Evolutionary conservation across 108 stramenopile genomes (phyloP).

Genomic region (Nannochloropsis oceanica): DNA sequence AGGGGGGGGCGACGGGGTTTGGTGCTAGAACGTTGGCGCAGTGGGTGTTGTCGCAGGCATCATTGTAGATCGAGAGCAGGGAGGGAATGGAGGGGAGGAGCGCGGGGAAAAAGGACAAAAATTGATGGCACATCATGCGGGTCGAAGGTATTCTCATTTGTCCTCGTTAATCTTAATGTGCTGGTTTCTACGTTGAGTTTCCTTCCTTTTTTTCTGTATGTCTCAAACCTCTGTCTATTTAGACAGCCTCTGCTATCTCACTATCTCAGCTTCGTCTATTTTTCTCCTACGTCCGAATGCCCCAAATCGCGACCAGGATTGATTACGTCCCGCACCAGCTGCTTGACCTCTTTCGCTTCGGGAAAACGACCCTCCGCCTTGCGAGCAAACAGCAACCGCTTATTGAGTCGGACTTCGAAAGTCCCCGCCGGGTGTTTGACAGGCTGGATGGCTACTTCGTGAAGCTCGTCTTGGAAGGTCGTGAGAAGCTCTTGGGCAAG

Average conservation of each 20-base stretch:
- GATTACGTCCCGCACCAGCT: neutral
- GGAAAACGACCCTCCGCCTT: neutral
- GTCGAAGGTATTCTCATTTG: too few species aligned
- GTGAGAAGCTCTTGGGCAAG: neutral
- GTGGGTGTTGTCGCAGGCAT: slow-evolving; percentile 48
- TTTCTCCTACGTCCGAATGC: neutral
- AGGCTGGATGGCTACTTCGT: neutral
- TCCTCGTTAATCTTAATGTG: too few species aligned
- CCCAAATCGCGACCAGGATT: neutral
- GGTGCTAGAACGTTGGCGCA: slow-evolving; percentile 72
- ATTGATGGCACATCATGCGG: too few species aligned
- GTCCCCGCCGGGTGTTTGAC: neutral
- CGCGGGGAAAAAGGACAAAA: neutral
- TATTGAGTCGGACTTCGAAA: neutral
- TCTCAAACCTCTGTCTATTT: too few species aligned
- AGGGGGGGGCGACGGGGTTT: slow-evolving; percentile 69
- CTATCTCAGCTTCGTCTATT: too few species aligned
- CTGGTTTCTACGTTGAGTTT: too few species aligned
- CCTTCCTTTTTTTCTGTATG: too few species aligned
- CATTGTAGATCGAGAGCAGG: neutral
- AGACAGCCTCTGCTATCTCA: too few species aligned
- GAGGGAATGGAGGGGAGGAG: neutral
- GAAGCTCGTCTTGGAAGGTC: neutral
- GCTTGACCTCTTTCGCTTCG: neutral
- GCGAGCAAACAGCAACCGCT: neutral